Conservation (phyloP, 768 basidiomycete species). For the Rhizopogon roseolus region DNA sequence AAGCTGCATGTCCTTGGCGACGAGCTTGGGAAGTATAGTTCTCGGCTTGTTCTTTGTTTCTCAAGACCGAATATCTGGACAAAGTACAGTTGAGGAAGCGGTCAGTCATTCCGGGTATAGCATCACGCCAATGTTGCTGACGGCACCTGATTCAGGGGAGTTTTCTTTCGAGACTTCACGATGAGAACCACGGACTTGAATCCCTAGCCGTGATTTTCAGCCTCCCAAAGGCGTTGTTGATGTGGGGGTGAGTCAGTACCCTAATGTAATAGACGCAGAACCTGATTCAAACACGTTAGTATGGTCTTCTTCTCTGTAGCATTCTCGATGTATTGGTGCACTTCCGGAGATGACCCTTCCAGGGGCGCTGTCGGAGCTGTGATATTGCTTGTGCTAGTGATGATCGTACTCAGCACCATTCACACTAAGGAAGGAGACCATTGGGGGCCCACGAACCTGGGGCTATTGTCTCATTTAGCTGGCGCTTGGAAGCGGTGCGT, state of each 20-base stretch:
- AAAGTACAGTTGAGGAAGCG: constrained; percentile 25
- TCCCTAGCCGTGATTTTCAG: constrained; percentile 50
- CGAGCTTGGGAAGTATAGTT: constrained; percentile 37
- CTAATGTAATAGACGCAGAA: neutral
- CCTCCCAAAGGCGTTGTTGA: constrained; percentile 49
- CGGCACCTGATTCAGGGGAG: neutral
- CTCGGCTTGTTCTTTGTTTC: constrained; percentile 40
- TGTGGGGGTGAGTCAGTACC: constrained; percentile 49
- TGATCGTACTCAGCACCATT: neutral
- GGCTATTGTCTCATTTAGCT: neutral
- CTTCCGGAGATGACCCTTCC: constrained; percentile 5
- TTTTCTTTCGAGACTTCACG: constrained; percentile 14
- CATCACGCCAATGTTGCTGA: neutral
- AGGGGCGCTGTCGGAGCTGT: constrained; percentile 24
- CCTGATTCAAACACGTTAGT: neutral
- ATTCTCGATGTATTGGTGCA: constrained; percentile 11
- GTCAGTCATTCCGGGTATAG: constrained; percentile 28
- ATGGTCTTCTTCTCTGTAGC: constrained; percentile 11
- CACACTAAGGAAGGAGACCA: neutral
- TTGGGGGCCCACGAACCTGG: neutral
- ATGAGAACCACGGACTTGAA: constrained; percentile 37
- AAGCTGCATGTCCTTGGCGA: constrained; percentile 38
- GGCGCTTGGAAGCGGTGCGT: neutral
- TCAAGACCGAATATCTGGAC: constrained; percentile 31
- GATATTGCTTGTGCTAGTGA: constrained; percentile 18